Evolutionary conservation across 2,329 filamentous ascomycete genomes (phyloP), one percentile per base, ranked within the genome.

Genomic region (Parascedosporium putredinis): DNA sequence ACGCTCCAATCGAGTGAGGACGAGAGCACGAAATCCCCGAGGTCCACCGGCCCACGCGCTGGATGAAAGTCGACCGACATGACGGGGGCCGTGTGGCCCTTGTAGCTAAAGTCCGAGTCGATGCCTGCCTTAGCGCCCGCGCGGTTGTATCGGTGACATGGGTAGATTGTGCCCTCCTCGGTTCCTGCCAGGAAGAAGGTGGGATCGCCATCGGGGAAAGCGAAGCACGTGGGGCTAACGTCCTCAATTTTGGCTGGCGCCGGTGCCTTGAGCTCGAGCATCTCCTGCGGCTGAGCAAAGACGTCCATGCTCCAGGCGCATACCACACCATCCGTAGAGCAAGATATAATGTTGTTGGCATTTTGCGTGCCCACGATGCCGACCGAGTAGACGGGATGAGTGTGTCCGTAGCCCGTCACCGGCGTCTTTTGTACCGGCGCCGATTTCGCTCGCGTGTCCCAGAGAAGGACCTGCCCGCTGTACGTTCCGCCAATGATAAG

Each of bases 231-330:
- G 2, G 94, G 93, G 50, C 89, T 89, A 46, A 98, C 82, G 60
- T 98, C 93, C 67, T 98, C 94, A 10, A 70, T 65, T 65, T 89
- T 91, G 57, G 87, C 84, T 4, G 91, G 88, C 14, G 83, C 82
- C 3, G 91, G 91, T 2, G 89, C 87, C 52, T 83, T 84, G 10
- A 98, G 76, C 60, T 95, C 88, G 38, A 98, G 79, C 50, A 89
- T 84, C 70, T 98, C 93, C 67, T 97, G 91, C 1, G 93, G 93
- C 65, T 96, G 88, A 1, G 91, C 88, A 53, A 98, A 86, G 81
- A 98, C 97, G 65, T 98, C 94, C 55, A 96, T 88, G 50, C 87
- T 90, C 93, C 93, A 98, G 45, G 90, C 88, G 65, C 93, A 98
- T 38, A 97, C 88, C 8, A 95, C 88, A 50, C 93, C 93, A 62